Percentiles rank a stretch among this genome's conserved stretches.
Conservation (phyloP, 257 asterid species). For the Paraleonurus japonicus region DNA sequence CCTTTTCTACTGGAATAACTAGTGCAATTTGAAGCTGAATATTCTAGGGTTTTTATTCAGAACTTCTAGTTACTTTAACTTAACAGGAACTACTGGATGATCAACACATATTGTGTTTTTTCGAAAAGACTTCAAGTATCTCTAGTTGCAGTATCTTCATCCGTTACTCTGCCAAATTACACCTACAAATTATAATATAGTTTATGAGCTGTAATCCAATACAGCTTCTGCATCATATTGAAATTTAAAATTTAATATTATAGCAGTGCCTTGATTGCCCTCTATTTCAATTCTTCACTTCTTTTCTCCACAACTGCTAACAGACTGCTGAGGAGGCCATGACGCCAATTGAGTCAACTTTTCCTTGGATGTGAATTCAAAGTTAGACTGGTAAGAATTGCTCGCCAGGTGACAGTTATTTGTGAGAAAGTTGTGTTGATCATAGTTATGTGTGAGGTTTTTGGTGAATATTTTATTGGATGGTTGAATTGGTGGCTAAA, state of each 20-base stretch:
- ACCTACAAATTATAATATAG: not conserved
- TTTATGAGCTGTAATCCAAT: slow-evolving; percentile 10
- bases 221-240: not conserved
- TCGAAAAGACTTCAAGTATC: not conserved
- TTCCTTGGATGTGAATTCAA: slow-evolving; percentile 92
- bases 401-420: not conserved
- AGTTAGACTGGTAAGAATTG: slow-evolving; percentile 81
- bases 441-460: too few species aligned
- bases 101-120: not conserved
- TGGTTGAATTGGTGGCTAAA: too few species aligned
- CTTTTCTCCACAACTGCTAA: slow-evolving; percentile 28
- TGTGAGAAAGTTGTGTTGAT: too few species aligned
- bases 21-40: slow-evolving; percentile 1
- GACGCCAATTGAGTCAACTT: slow-evolving; percentile 99
- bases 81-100: not conserved
- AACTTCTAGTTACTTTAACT: not conserved
- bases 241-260: not conserved
- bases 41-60: not conserved
- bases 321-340: slow-evolving; percentile 99
- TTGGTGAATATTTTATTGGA: too few species aligned
- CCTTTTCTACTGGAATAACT: not conserved
- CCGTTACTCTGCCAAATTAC: slow-evolving; percentile 4
- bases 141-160: slow-evolving; percentile 1
- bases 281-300: slow-evolving; percentile 1
- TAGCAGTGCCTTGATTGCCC: slow-evolving; percentile 1